Evolutionary conservation across 1,139 yeast species (phyloP), one percentile per base, ranked within the genome.

Genomic region (Blastobotrys arbuscula): DNA sequence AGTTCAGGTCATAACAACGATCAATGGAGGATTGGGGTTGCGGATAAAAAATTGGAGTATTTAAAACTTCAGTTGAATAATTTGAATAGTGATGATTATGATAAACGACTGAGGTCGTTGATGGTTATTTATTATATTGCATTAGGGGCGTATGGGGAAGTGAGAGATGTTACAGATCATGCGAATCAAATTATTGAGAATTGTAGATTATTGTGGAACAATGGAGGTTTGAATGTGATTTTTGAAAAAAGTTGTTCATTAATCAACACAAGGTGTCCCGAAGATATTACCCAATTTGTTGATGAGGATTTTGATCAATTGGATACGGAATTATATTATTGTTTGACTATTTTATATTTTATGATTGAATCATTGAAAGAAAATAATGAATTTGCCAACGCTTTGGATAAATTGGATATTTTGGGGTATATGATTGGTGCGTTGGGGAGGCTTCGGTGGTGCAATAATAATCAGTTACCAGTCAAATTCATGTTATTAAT

Each of bases 391-490:
- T 56, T 66, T 39, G 53, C 63, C 53, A 50, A 56, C 1, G 55
- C 59, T 30, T 55, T 74, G 41, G 61, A 59, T 3, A 57, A 63
- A 2, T 42, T 63, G 0, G 69, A 74, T 6, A 64, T 66, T 8
- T 56, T 86, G 41, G 57, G 73, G 1, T 66, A 66, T 16, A 59
- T 86, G 10, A 67, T 82, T 1, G 65, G 68, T 30, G 75, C 78
- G 46, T 71, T 86, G 12, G 89, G 84, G 52, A 69, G 74, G 47
- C 81, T 94, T 83, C 76, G 88, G 54, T 80, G 88, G 82, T 68
- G 65, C 12, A 43, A 52, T 20, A 48, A 52, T 9, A 58, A 55
- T 23, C 51, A 55, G n/a, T 45, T 61, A 19, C 68, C 68, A 0
- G 65, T 78, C 19, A 69, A 95, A 55, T 79, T 63, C 46, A 46